A percentile compares a stretch with the other conserved stretches of the same genome.
Conservation (phyloP, 768 basidiomycete genomes). For the Tricholoma hemisulphureum region DNA sequence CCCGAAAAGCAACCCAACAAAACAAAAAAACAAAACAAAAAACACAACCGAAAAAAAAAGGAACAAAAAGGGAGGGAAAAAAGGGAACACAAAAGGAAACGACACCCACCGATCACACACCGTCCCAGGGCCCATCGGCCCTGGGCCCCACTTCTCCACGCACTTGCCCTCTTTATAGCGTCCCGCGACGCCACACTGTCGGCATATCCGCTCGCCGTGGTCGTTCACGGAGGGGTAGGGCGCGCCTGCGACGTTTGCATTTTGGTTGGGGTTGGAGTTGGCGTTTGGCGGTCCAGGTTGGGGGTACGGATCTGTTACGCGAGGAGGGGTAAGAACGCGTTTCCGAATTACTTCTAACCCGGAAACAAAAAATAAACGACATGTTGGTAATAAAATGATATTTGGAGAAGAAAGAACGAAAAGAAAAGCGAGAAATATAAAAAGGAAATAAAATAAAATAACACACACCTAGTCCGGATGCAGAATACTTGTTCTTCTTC, state of each 20-base stretch:
- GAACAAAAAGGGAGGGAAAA: too few relatives aligned
- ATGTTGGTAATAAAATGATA: too few relatives aligned
- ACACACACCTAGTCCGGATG: slow-evolving; percentile 37
- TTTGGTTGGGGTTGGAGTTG: background rate
- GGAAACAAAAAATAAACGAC: too few relatives aligned
- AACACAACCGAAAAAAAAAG: too few relatives aligned
- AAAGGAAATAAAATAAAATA: too few relatives aligned
- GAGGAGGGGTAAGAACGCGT: too few relatives aligned
- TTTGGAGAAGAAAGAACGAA: too few relatives aligned
- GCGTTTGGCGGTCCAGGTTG: background rate
- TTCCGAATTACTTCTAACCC: too few relatives aligned
- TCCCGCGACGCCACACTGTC: slow-evolving; percentile 71
- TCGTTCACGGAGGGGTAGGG: slow-evolving; percentile 50
- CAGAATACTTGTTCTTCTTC: slow-evolving; percentile 45
- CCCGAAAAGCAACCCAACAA: too few relatives aligned
- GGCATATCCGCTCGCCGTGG: slow-evolving; percentile 71
- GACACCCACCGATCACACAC: slow-evolving; percentile 84
- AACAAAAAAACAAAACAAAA: too few relatives aligned
- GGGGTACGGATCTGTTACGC: background rate
- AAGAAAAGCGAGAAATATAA: too few relatives aligned
- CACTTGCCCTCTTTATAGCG: slow-evolving; percentile 84
- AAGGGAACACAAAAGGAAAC: too few relatives aligned
- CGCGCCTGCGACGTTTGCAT: slow-evolving; percentile 14
- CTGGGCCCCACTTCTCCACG: slow-evolving; percentile 87
- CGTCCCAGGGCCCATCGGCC: slow-evolving; percentile 79